These are phyloP conservation scores for Sisymbrium altissimum DNA, from an alignment of 345 rosid genomes.

Conservation along the genomic window DNA sequence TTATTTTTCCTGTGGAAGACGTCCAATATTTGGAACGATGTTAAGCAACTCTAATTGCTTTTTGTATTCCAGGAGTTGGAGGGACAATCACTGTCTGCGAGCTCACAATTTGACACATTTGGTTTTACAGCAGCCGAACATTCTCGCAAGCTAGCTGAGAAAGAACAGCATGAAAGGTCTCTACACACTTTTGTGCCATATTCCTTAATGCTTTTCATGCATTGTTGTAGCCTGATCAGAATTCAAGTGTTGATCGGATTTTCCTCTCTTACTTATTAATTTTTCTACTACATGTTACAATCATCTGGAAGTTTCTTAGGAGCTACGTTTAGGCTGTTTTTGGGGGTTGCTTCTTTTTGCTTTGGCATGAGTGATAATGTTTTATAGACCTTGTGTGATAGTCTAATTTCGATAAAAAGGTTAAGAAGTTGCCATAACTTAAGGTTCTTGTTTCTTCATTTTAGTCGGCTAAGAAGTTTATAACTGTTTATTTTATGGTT, in stretches of 20 bases:
- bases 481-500: neutral
- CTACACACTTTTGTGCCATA: conserved; percentile 15
- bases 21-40: neutral
- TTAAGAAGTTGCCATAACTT: neutral
- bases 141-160: conserved; percentile 85
- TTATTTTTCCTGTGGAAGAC: neutral
- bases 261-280: neutral
- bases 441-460: neutral
- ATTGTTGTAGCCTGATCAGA: conserved; percentile 4
- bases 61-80: conserved; percentile 70
- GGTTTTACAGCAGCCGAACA: conserved; percentile 91
- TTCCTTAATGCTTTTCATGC: conserved; percentile 5
- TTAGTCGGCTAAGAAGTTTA: conserved; percentile 2
- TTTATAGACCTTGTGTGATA: neutral
- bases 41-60: conserved; percentile 2
- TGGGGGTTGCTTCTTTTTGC: neutral
- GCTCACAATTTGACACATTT: conserved; percentile 93
- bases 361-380: neutral
- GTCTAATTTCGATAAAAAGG: neutral
- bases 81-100: conserved; percentile 59
- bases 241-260: neutral
- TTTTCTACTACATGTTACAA: neutral
- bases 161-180: conserved; percentile 82
- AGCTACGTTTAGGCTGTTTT: neutral
- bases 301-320: conserved; percentile 14